Evolutionary conservation across 2,329 filamentous ascomycete species (phyloP), one percentile per base, ranked within the genome.

Genomic region (Colletotrichum incanum): DNA sequence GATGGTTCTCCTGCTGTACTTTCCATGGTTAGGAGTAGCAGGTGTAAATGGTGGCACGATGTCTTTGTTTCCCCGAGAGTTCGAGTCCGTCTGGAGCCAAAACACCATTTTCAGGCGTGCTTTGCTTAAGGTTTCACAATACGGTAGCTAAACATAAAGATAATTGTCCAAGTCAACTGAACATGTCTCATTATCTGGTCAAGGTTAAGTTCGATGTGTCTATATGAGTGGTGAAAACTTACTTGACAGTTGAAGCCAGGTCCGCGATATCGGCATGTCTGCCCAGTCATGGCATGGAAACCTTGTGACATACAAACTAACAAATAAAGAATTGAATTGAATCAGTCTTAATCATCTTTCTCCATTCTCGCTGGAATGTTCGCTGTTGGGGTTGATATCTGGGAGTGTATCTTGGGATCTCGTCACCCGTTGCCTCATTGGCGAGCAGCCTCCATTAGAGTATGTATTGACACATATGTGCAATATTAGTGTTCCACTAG

Each of bases 121-220:
- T 37, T 11, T 37, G 2, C 34, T 37, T 37, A 11, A 37, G 8
- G 1, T 37, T 8, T 2, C 5, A 11, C 5, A 8, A 37, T 31
- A 11, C 16, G 9, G 4, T 14, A 8, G n/a, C n/a, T 26, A 26
- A 14, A 14, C 26, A 18, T 0, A 52, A 16, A 26, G 0, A 5
- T 2, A 7, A 3, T 26, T 16, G 2, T 31, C 4, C 5, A 18
- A 4, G 2, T 18, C 23, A 31, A 31, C 6, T 1, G 1, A 26
- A 31, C 16, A 8, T 43, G 11, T 3, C 26, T 3, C 50, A 16
- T 54, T 3, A 0, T 20, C 6, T 31, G 9, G 18, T 6, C 7
- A 5, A 5, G 6, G 7, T 6, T 23, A 9, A 28, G 0, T 28
- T 6, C 2, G 1, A 18, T 5, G 3, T 3, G 6, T 16, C 26